A percentile compares a stretch with the other conserved stretches of the same genome.
Evolutionary conservation across 805 yeast genomes (phyloP).

Genomic region (Sugiyamaella boreocaroliniensis): DNA sequence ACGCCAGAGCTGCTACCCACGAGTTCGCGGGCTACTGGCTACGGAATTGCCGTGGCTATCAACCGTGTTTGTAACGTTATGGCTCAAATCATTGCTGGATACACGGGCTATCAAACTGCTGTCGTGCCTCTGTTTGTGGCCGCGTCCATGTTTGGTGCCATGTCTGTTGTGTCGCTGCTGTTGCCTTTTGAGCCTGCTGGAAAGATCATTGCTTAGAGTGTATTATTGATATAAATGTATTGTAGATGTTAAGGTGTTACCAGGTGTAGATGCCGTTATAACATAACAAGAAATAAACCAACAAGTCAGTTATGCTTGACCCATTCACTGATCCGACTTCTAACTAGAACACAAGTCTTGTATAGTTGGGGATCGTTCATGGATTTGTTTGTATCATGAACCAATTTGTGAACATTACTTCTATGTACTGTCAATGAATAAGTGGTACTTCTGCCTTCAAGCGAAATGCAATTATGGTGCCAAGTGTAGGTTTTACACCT

Average conservation of each 20-base stretch:
- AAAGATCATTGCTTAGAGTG: constrained; percentile 8
- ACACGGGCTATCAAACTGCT: constrained; percentile 41
- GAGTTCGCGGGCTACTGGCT: constrained; percentile 37
- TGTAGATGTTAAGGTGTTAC: no score
- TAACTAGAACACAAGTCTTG: no score
- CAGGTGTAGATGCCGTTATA: no score
- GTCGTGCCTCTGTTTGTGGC: constrained; percentile 43
- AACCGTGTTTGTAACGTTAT: constrained; percentile 41
- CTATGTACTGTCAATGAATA: no score
- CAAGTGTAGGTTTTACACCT: neutral
- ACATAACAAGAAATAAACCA: no score
- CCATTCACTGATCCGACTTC: no score
- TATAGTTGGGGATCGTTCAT: no score
- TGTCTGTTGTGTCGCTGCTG: constrained; percentile 39
- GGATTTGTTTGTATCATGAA: no score
- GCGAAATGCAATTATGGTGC: no score
- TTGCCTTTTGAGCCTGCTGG: constrained; percentile 44
- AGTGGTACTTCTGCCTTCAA: no score
- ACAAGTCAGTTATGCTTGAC: no score
- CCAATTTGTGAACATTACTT: no score
- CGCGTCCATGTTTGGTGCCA: constrained; percentile 40
- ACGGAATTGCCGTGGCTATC: constrained; percentile 43
- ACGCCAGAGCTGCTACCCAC: constrained; percentile 44
- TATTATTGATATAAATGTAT: neutral
- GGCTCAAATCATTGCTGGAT: constrained; percentile 44